Percentiles rank a stretch among this genome's conserved stretches.
phyloP scores from a whole-genome alignment of 306 rosid genomes.

The Quercus mongolica region DNA sequence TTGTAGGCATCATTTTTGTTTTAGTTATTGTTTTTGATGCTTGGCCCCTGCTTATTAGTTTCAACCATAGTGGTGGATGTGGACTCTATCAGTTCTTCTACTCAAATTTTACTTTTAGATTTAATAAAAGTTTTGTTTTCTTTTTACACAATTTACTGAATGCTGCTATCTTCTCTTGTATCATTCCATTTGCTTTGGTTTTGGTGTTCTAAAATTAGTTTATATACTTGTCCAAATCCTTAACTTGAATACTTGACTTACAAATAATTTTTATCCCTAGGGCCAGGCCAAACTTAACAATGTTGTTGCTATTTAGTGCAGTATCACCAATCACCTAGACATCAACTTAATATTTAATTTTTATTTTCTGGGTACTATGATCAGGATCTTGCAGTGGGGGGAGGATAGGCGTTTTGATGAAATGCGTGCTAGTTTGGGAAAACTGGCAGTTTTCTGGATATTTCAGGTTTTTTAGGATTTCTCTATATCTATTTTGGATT shows the following conservation, averaged over 20 bases:
- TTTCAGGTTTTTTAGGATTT: constrained; percentile 63
- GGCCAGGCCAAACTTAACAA: background rate
- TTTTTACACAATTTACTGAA: background rate
- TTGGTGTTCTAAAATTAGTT: background rate
- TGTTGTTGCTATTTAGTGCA: background rate
- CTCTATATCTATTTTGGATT: constrained; percentile 5
- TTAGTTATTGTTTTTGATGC: background rate
- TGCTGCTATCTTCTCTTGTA: background rate
- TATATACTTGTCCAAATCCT: background rate
- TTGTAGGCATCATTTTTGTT: background rate
- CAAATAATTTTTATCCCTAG: background rate
- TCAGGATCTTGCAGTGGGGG: constrained; percentile 91
- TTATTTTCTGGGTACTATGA: constrained; percentile 10
- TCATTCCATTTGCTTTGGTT: background rate
- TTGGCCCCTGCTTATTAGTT: background rate
- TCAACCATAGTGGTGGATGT: background rate
- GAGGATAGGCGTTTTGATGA: constrained; percentile 95
- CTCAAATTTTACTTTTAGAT: background rate
- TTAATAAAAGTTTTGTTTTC: background rate
- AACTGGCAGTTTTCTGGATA: constrained; percentile 87
- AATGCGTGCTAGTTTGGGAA: constrained; percentile 74
- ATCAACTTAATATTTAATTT: constrained; percentile 7
- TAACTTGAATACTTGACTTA: background rate
- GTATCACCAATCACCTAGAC: background rate
- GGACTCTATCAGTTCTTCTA: background rate